These are phyloP conservation scores for Helotiales sp. DNA, from an alignment of 2,329 filamentous ascomycete genomes.

Conservation along the genomic window DNA sequence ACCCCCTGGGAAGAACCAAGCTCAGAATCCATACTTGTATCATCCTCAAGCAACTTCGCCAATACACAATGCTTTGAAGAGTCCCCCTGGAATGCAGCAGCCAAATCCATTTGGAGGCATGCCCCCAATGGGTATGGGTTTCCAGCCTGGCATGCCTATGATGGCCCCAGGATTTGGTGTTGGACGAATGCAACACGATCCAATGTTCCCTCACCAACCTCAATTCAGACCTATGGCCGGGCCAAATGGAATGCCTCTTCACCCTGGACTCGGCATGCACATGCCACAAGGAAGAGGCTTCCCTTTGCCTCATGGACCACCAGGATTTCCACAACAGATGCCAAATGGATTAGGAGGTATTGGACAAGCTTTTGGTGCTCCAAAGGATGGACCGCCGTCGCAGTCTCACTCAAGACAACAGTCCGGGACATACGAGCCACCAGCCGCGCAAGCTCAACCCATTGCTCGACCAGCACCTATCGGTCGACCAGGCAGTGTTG, in stretches of 20 bases:
- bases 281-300: slow-evolving; percentile 55
- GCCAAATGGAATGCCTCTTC: slow-evolving; percentile 56
- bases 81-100: slow-evolving; percentile 57
- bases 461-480: slow-evolving; percentile 87
- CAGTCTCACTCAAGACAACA: slow-evolving; percentile 75
- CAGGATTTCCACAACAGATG: slow-evolving; percentile 57
- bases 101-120: slow-evolving; percentile 52
- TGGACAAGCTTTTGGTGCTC: slow-evolving; percentile 47
- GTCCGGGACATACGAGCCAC: slow-evolving; percentile 63
- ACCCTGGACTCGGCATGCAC: slow-evolving; percentile 65
- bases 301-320: slow-evolving; percentile 51
- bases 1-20: slow-evolving; percentile 61
- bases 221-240: slow-evolving; percentile 59
- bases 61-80: slow-evolving; percentile 60
- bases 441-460: slow-evolving; percentile 64
- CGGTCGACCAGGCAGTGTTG: slow-evolving; percentile 79
- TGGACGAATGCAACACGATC: slow-evolving; percentile 50
- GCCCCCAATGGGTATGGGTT: slow-evolving; percentile 62
- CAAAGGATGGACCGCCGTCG: slow-evolving; percentile 49
- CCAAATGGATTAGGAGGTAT: slow-evolving; percentile 49
- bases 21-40: slow-evolving; percentile 56
- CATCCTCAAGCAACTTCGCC: slow-evolving; percentile 70
- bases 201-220: slow-evolving; percentile 59
- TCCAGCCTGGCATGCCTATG: slow-evolving; percentile 51
- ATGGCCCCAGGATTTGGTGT: slow-evolving; percentile 50